Conservation (phyloP, 2,329 filamentous ascomycete species). For the Alternaria solani region DNA sequence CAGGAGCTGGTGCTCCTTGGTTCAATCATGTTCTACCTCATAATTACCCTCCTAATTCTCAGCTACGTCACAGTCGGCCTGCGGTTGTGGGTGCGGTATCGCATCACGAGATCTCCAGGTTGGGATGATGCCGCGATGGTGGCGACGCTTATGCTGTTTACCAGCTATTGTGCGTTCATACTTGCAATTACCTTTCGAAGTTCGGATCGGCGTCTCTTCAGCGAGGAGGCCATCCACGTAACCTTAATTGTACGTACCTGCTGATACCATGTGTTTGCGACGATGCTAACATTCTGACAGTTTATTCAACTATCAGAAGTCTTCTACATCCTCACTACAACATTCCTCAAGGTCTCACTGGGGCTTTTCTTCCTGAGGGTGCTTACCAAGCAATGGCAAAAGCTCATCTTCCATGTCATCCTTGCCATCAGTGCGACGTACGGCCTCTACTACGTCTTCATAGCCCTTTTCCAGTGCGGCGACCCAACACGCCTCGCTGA, state of each 20-base stretch:
- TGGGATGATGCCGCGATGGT: constrained; percentile 48
- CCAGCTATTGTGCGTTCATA: constrained; percentile 26
- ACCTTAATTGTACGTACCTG: constrained; percentile 31
- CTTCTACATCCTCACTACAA: constrained; percentile 62
- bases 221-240: constrained; percentile 16
- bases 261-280: no score
- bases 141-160: constrained; percentile 39
- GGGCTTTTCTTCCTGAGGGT: constrained; percentile 49
- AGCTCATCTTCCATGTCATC: constrained; percentile 6
- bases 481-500: constrained; percentile 37
- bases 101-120: constrained; percentile 45
- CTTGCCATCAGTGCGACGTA: constrained; percentile 18
- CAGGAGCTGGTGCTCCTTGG: constrained; percentile 33
- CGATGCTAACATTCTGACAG: constrained; percentile 21
- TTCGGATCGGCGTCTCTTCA: constrained; percentile 20
- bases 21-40: constrained; percentile 26
- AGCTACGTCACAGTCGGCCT: constrained; percentile 41
- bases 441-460: constrained; percentile 42
- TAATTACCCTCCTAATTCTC: constrained; percentile 39
- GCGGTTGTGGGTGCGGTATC: constrained; percentile 44
- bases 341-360: constrained; percentile 55
- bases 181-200: constrained; percentile 29
- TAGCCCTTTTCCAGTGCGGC: constrained; percentile 43
- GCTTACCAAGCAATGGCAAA: constrained; percentile 45
- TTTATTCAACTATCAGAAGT: constrained; percentile 53